Evolutionary conservation across 2,329 filamentous ascomycete genomes (phyloP).

Genomic region (Neonectria hederae): DNA sequence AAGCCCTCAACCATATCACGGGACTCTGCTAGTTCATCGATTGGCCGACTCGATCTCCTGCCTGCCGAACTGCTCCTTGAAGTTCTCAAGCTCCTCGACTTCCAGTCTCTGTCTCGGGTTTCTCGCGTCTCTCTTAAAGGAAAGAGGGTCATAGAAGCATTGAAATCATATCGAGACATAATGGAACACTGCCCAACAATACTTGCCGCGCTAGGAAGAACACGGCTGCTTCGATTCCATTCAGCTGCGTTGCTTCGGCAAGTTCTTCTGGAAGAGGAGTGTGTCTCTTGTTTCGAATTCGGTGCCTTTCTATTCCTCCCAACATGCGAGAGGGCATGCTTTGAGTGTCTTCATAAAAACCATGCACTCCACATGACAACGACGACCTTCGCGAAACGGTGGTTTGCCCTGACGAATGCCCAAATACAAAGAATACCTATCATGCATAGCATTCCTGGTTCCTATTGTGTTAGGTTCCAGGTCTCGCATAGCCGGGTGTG

Average conservation of each 20-base stretch:
- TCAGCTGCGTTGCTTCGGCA: neutral
- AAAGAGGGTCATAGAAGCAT: slow-evolving; percentile 32
- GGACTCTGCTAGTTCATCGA: slow-evolving; percentile 9
- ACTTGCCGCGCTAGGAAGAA: slow-evolving; percentile 32
- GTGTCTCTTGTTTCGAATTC: slow-evolving; percentile 39
- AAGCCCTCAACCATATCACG: neutral
- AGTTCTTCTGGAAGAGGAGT: slow-evolving; percentile 1
- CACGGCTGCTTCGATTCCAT: slow-evolving; percentile 29
- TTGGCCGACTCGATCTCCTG: slow-evolving; percentile 36
- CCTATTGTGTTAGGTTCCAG: slow-evolving; percentile 17
- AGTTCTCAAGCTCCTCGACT: slow-evolving; percentile 37
- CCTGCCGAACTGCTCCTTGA: slow-evolving; percentile 33
- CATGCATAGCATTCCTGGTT: slow-evolving; percentile 24
- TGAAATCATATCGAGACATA: slow-evolving; percentile 50
- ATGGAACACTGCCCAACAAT: slow-evolving; percentile 48
- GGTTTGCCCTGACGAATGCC: slow-evolving; percentile 22
- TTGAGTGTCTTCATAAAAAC: slow-evolving; percentile 34
- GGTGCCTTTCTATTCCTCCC: slow-evolving; percentile 42
- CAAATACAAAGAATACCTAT: slow-evolving; percentile 24
- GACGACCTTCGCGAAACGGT: slow-evolving; percentile 8
- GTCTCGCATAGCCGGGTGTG: neutral
- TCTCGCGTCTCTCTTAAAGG: slow-evolving; percentile 32
- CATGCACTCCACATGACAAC: slow-evolving; percentile 30
- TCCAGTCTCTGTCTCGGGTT: slow-evolving; percentile 38
- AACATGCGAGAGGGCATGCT: slow-evolving; percentile 41